phyloP scores from a whole-genome alignment of 1,284 basidiomycete genomes.

The Chondrostereum purpureum region DNA sequence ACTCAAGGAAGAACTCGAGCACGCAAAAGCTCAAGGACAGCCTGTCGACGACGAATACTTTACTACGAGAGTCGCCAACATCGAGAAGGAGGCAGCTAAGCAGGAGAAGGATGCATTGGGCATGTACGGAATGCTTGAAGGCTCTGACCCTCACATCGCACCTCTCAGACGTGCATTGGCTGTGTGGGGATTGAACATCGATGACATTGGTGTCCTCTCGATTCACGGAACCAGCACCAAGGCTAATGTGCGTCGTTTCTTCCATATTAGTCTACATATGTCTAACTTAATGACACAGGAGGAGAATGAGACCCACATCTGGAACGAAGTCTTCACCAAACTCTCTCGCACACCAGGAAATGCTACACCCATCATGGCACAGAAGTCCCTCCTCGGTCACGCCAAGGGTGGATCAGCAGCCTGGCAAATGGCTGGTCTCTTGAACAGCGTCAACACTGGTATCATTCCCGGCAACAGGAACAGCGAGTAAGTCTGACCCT shows the following conservation, averaged over 20 bases:
- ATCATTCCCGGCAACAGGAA: slow-evolving; percentile 97
- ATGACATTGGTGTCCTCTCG: slow-evolving; percentile 85
- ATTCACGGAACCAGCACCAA: slow-evolving; percentile 95
- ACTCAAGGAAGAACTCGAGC: slow-evolving; percentile 72
- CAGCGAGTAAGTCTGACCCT: slow-evolving; percentile 64
- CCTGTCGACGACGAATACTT: slow-evolving; percentile 64
- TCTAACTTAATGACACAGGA: slow-evolving; percentile 43
- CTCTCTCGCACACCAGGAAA: slow-evolving; percentile 89
- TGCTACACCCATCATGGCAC: slow-evolving; percentile 93
- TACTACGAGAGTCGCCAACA: slow-evolving; percentile 66
- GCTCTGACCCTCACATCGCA: slow-evolving; percentile 75
- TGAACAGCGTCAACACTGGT: slow-evolving; percentile 83
- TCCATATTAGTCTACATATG: slow-evolving; percentile 3
- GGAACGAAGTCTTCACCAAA: slow-evolving; percentile 89
- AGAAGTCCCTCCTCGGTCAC: slow-evolving; percentile 95
- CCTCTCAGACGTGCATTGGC: slow-evolving; percentile 93
- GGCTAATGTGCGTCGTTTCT: slow-evolving; percentile 62
- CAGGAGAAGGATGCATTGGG: slow-evolving; percentile 89
- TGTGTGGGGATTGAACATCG: slow-evolving; percentile 90
- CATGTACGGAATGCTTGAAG: slow-evolving; percentile 94
- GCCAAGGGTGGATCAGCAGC: slow-evolving; percentile 96
- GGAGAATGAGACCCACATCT: slow-evolving; percentile 96
- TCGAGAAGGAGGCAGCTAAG: slow-evolving; percentile 82
- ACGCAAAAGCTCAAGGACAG: slow-evolving; percentile 50
- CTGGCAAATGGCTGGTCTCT: slow-evolving; percentile 93